Base-by-base conservation (phyloP, 768 basidiomycete genomes). In the Pleurotus pulmonarius region DNA sequence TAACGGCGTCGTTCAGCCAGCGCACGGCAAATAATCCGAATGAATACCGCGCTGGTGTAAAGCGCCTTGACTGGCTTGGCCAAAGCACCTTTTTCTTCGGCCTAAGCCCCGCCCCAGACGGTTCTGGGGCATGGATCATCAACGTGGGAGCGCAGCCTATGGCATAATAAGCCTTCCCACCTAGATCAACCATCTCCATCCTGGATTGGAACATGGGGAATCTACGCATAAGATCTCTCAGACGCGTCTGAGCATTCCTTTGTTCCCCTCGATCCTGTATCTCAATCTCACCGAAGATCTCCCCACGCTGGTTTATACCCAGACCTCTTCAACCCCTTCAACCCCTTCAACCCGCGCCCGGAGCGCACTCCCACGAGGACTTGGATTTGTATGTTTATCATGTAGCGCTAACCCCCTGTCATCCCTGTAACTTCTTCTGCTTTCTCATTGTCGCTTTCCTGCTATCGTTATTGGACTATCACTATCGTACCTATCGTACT, bases 61-160 rank as follows among this genome's bases (percentile, higher is more conserved):
- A 59, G 55, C 54, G 61, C 16, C 25, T 61, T 8, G 63, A 64
- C 49, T 61, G 59, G 38, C 49, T 64, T 26, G 57, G 52, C 39
- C 41, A 45, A 9, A 60, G 58, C 41, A 25, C 49, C 13, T 52
- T 56, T 5, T 60, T 64, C 46, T 46, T 64, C 11, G 63, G 63
- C 37, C 45, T 64, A 43, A 62, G 56, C 44, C 44, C 45, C 15
- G 55, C 63, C 24, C 24, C 59, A 12, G 63, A 64, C 52, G 63
- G 63, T 9, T 57, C 57, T 9, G 52, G 58, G 39, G 6, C 41
- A 26, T 64, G 63, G 63, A 43, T 54, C 25, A 41, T 60, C 40
- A 37, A 48, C 22, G 22, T 60, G 44, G 51, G 51, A n/a, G 41
- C 37, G n/a, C 51, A 53, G 24, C 51, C 51, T 15, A 25, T 18